Base-by-base conservation (phyloP, 768 basidiomycete species). In the Cystobasidium onofrii region DNA sequence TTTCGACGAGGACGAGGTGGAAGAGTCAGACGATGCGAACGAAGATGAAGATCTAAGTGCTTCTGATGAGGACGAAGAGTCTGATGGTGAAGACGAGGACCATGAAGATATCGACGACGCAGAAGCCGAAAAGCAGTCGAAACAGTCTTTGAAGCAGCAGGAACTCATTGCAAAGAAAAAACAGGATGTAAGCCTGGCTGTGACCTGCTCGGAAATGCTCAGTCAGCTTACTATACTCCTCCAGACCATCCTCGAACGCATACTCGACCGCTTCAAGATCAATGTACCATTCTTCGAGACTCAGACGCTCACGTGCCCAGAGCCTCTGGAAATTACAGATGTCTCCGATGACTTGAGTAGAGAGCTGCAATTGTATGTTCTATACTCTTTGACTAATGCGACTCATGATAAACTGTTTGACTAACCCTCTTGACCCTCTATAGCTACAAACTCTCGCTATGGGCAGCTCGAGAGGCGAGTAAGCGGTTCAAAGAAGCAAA, bases 401-500 rank as follows among this genome's bases (percentile, higher is more conserved):
- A 43, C 52, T 27, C 15, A 27, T 9, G 41, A 43, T 7, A 43
- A 18, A n/a, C 13, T 41, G n/a, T 72, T n/a, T 44, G 27, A n/a
- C 20, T 55, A 44, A 60, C 41, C n/a, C 20, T 62, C 63, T 50
- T 3, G 41, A 39, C 57, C 46, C 41, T 34, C 50, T 76, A 1
- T 79, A 98, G 95, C 82, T 97, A 97, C 84, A 97, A 97, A 81
- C 90, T 97, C 82, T 93, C 94, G 2, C 84, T 98, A 0, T 88
- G 93, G 74, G 83, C 88, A 46, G 92, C 89, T n/a, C 86, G 88
- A 67, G 82, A 85, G 31, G 92, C 92, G 1, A 88, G 90, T 78
- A 85, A 88, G 80, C 86, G 87, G 27, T 81, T 81, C 76, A 63
- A 23, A 25, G 54, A 36, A 17, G 72, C 77, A 17, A 65, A 63